Evolutionary conservation across 495 filamentous ascomycete species (phyloP), one percentile per base, ranked within the genome.

Genomic region (Jackrogersella multiformis): DNA sequence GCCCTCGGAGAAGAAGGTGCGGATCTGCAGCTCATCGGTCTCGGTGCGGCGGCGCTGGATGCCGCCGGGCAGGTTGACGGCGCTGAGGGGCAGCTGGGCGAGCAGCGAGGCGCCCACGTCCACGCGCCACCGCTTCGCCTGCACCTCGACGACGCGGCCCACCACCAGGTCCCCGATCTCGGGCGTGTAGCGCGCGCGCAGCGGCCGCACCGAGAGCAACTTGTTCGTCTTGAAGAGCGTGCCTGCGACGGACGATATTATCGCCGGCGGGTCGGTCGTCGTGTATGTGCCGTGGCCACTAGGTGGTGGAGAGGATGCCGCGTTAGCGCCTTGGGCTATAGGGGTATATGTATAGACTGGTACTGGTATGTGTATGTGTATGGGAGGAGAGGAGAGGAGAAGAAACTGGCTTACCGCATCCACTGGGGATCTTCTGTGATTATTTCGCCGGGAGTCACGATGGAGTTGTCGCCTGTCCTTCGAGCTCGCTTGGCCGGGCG

Each of bases 91-190:
- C 0, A 99, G 86, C 18, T 87, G 81, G 0, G 94, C 94, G 1
- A 96, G 88, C 34, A 94, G 85, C 0, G 92, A 89, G 16, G 90
- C 89, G 51, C 90, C 89, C 44, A 99, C 89, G 73, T 99, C 96
- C 64, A 98, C 94, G 64, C 89, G 91, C 95, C 95, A 99, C 24
- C 94, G 89, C 74, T 88, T 87, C 5, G 89, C 86, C 72, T 97
- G 93, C 13, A 98, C 95, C 73, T 94, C 90, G 63, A 94, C 87
- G 67, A 99, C 97, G 60, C 95, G 89, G 36, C 95, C 96, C 4
- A 99, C 89, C 3, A 99, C 92, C 2, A 98, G 84, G 78, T 99
- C 95, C 60, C 95, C 95, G 64, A 99, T 96, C 76, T 97, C 93
- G 24, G 95, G 95, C 0, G 86, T 91, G 79, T 99, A 99, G 35